Base-by-base conservation (phyloP, 2,329 filamentous ascomycete genomes). In the Chaetothyriales sp. region DNA sequence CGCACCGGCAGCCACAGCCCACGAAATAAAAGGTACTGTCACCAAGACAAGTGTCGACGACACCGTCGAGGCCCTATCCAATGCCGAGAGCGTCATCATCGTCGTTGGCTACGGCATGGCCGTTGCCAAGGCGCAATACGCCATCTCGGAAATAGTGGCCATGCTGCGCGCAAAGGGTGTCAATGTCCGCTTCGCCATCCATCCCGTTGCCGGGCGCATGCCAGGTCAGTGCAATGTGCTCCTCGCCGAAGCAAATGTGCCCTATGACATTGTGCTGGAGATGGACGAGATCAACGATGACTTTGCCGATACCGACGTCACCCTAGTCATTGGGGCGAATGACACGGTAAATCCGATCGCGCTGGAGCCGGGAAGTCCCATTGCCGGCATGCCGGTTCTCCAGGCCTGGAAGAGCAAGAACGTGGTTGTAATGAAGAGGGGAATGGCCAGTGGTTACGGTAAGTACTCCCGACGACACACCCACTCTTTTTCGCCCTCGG, bases 281-380 rank as follows among this genome's bases (percentile, higher is more conserved):
- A 94, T 94, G 88, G 89, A 94, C 61, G 89, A 95, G 72, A 94
- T 94, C 70, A 95, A 94, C 66, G 88, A 94, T 56, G 88, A 94
- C 62, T 95, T 94, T 66, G 68, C 75, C 5, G 85, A 92, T 25
- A 94, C 89, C 0, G 89, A 94, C 62, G 74, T 94, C 8, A 89
- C 86, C 0, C 77, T 94, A 2, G 88, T 94, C 0, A 94, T 94
- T 62, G 89, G 89, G 2, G 89, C 89, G 7, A 94, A 95, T 61
- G 89, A 95, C 62, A 94, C 89, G 0, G 89, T 94, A 40, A 94
- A 95, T 63, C 89, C 89, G 0, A 90, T 90, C 61, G 87, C 89
- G 0, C 70, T 94, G 58, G 86, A 94, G 65, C 82, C 85, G 4
- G 86, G 86, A 29, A 87, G 83, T 54, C 77, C 86, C 0, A 94